Conservation (phyloP, 2,329 filamentous ascomycete genomes). For the Ascochyta fabae region DNA sequence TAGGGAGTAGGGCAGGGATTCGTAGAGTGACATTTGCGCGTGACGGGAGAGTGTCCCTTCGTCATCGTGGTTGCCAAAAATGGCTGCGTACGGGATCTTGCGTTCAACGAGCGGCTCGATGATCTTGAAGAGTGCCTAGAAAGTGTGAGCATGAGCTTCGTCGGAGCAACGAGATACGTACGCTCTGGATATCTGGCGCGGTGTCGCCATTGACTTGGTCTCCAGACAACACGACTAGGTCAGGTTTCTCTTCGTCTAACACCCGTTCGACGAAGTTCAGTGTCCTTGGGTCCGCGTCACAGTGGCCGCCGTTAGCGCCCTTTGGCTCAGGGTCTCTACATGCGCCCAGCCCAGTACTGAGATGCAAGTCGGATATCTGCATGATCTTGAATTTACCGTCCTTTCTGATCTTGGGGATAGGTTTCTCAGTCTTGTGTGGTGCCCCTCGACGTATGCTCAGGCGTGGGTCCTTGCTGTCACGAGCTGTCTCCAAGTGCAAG, state of each 20-base stretch:
- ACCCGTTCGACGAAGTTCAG: constrained; percentile 85
- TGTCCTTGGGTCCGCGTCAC: constrained; percentile 90
- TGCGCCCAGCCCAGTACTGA: constrained; percentile 84
- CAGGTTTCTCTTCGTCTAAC: constrained; percentile 90
- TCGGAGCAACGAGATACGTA: constrained; percentile 49
- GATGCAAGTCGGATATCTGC: constrained; percentile 91
- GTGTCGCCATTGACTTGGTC: constrained; percentile 97
- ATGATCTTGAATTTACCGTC: constrained; percentile 97
- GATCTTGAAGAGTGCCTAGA: constrained; percentile 87
- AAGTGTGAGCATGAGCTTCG: constrained; percentile 23
- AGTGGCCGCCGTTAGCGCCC: constrained; percentile 73
- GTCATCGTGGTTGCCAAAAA: constrained; percentile 98
- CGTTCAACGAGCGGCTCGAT: constrained; percentile 82
- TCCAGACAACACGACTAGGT: constrained; percentile 88
- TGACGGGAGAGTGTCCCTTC: constrained; percentile 80
- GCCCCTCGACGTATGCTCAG: constrained; percentile 79
- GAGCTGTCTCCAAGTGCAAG: constrained; percentile 70
- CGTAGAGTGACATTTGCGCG: constrained; percentile 83
- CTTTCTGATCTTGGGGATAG: constrained; percentile 77
- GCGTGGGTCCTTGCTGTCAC: constrained; percentile 71
- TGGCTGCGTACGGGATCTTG: constrained; percentile 89
- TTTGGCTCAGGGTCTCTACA: constrained; percentile 88
- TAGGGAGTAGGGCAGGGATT: constrained; percentile 87
- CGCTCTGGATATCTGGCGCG: constrained; percentile 86
- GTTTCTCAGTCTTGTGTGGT: constrained; percentile 69